phyloP scores from a whole-genome alignment of 148 eudicot genomes.

The Drosera capensis region DNA sequence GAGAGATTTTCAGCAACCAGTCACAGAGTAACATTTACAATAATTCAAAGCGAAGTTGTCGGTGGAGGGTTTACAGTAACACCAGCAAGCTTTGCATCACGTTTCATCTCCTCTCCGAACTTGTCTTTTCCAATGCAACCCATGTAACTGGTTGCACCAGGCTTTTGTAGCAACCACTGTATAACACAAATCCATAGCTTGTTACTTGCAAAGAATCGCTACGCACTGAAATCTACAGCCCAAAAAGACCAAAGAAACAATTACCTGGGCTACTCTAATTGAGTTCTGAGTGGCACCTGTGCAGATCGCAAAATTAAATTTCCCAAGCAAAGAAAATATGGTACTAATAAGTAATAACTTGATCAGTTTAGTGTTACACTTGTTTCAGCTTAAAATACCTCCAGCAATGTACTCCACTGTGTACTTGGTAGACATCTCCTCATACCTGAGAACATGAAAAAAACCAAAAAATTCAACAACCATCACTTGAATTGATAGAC shows the following conservation, averaged over 20 bases:
- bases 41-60: not conserved
- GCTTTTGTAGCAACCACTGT: constrained; percentile 95
- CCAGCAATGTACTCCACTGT: constrained; percentile 92
- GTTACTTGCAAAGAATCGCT: not conserved
- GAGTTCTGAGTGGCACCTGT: constrained; percentile 97
- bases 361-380: not conserved
- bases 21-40: not conserved
- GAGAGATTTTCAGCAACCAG: not conserved
- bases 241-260: not conserved
- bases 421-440: constrained; percentile 66
- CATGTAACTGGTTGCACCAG: constrained; percentile 79
- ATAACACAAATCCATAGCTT: constrained; percentile 7
- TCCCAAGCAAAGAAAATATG: not conserved
- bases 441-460: constrained; percentile 43
- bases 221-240: not conserved
- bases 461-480: not conserved
- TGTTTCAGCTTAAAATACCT: constrained; percentile 27
- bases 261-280: constrained; percentile 91
- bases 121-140: constrained; percentile 98
- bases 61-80: constrained; percentile 41
- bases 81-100: constrained; percentile 53
- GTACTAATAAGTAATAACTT: not conserved
- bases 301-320: not conserved
- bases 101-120: constrained; percentile 91
- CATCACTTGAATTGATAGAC: not conserved